Base-by-base conservation (phyloP, 768 basidiomycete genomes). In the Pholiota microspora region DNA sequence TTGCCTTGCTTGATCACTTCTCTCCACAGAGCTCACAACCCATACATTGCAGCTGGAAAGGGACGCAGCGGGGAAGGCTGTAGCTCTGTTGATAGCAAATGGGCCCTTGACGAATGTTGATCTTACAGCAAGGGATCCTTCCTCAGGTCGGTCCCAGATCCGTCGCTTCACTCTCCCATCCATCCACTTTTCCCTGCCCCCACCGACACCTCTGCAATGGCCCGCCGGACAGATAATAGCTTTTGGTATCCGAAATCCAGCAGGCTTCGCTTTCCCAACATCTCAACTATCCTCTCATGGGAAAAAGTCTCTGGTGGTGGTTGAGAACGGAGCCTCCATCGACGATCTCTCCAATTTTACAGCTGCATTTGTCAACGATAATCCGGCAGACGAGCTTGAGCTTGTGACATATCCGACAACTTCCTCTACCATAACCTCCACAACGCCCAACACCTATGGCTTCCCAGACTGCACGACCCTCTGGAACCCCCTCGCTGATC, bases 241-340 rank as follows among this genome's bases (percentile, higher is more conserved):
- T 0, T 77, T 68, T 50, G 76, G 76, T 3, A 75, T 77, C 46
- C 70, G 76, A 9, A 79, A 79, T 60, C 75, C 76, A 7, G 75
- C 70, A 0, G 76, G 73, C 2, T 73, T 77, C 51, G 73, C 74
- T 0, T 73, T 73, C 59, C 56, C 62, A 4, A 68, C 69, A 1
- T 18, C 54, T 3, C 51, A 50, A 8, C 23, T 46, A 7, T 31
- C 28, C 8, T 31, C 46, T 15, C 12, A 57, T 35, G 60, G 32
- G 25, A 16, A 48, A 7, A 54, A 51, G 18, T 46, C 59, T 3
- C 63, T 78, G 0, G 71, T 69, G 29, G 68, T 73, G 7, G 70
- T 79, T 21, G 77, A 78, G 48, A 79, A 79, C 46, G 75, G 72
- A 7, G 73, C 77, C 3, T 74, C 73, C 15, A 75, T 77, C 45